Percentiles rank a stretch among this genome's conserved stretches.
phyloP scores from a whole-genome alignment of 2,329 filamentous ascomycete genomes.

The Microdochium bolleyi region DNA sequence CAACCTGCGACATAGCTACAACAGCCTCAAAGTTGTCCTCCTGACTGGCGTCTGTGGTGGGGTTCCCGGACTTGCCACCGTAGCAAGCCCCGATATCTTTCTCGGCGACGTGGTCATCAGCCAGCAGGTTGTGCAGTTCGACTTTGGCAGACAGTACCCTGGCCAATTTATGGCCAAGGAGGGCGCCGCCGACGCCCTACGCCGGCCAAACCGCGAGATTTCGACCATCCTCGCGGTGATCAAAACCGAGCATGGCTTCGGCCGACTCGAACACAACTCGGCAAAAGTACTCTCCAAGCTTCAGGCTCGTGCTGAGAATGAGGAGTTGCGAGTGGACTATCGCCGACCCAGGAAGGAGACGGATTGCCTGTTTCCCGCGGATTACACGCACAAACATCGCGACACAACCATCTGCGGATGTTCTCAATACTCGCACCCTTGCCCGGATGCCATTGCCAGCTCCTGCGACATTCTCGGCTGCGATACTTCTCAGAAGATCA shows the following conservation, averaged over 20 bases:
- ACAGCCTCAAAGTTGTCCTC: conserved; percentile 7
- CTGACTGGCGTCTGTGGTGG: conserved; percentile 12
- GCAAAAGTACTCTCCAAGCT: conserved; percentile 8
- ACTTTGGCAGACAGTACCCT: conserved; percentile 2
- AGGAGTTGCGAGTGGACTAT: too few species aligned
- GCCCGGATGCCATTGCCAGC: conserved; percentile 8
- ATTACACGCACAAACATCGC: conserved; percentile 22
- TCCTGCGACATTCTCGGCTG: conserved; percentile 19
- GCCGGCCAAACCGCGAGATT: not conserved
- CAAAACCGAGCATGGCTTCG: conserved; percentile 2
- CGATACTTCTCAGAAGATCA: too few species aligned
- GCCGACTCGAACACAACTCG: conserved; percentile 7
- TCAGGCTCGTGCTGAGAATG: too few species aligned
- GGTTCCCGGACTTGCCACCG: conserved; percentile 3
- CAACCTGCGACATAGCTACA: conserved; percentile 7
- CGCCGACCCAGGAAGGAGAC: conserved; percentile 15
- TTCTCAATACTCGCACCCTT: conserved; percentile 6
- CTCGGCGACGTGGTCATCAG: conserved; percentile 6
- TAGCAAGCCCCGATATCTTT: conserved; percentile 2
- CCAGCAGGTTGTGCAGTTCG: conserved; percentile 2
- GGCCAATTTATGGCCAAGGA: conserved; percentile 6
- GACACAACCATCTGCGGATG: conserved; percentile 2
- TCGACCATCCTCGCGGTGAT: not conserved
- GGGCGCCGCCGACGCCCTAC: conserved; percentile 4
- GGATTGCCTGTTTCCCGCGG: conserved; percentile 17